These are phyloP conservation scores for Phytomonas francai DNA, from an alignment of 208 protist species.

Conservation along the genomic window DNA sequence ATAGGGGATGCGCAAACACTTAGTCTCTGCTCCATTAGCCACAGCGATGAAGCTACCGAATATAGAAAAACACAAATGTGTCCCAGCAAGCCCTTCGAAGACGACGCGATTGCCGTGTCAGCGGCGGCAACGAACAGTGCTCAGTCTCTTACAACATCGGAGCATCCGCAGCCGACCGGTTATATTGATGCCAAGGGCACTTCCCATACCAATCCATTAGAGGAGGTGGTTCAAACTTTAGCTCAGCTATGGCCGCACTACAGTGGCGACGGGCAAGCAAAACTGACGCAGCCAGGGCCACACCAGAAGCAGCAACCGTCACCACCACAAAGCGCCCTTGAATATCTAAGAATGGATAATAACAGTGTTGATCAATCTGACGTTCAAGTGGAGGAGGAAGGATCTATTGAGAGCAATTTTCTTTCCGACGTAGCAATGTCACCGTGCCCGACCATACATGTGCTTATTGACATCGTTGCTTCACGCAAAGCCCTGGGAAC, in stretches of 20 bases:
- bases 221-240: not conserved
- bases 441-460: not conserved
- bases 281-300: not conserved
- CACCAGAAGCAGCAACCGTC: not conserved
- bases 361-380: not conserved
- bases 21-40: not conserved
- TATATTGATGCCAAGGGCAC: not conserved
- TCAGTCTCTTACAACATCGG: not conserved
- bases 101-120: not conserved
- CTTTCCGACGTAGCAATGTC: not conserved
- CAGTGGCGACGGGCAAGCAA: not conserved
- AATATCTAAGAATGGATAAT: not conserved
- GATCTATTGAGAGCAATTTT: not conserved
- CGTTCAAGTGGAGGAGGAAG: not conserved
- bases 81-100: not conserved
- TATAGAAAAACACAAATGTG: not conserved
- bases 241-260: constrained; percentile 1
- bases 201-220: not conserved
- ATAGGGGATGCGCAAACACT: not conserved
- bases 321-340: not conserved
- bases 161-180: not conserved
- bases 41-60: not conserved
- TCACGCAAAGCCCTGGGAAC: constrained; percentile 63
- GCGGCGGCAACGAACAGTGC: not conserved
- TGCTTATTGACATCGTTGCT: constrained; percentile 58